Percentiles rank a stretch among this genome's conserved stretches.
Evolutionary conservation across 1,284 basidiomycete genomes (phyloP).

Genomic region (Pterula multifida): DNA sequence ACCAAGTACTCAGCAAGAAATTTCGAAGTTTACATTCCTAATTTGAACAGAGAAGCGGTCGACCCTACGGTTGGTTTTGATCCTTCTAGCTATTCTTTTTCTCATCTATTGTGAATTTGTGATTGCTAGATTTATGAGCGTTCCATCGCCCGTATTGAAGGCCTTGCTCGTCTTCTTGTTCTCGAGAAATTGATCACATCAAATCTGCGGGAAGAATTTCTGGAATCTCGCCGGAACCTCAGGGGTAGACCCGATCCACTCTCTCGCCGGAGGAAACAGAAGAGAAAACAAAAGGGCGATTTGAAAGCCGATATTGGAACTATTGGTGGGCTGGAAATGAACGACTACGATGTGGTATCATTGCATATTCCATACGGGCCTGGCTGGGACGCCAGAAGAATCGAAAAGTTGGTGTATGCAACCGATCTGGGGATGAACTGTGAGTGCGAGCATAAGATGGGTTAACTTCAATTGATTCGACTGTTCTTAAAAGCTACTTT

Average conservation of each 20-base stretch:
- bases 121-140: conserved; percentile 41
- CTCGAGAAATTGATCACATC: conserved; percentile 38
- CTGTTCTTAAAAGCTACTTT: conserved; percentile 30
- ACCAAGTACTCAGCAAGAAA: conserved; percentile 40
- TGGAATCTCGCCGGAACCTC: conserved; percentile 31
- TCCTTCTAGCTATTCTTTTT: background rate
- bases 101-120: background rate
- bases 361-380: conserved; percentile 54
- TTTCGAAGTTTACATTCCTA: conserved; percentile 44
- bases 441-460: too few species aligned
- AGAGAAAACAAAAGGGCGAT: conserved; percentile 35
- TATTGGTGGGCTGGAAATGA: conserved; percentile 37
- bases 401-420: conserved; percentile 46
- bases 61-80: conserved; percentile 37
- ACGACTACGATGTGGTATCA: conserved; percentile 43
- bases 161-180: conserved; percentile 45
- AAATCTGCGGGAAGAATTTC: conserved; percentile 29
- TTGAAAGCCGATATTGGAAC: conserved; percentile 29
- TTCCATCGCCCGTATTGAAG: conserved; percentile 37
- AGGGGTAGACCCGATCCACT: conserved; percentile 31
- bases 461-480: background rate
- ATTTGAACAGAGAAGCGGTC: conserved; percentile 32
- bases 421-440: conserved; percentile 51
- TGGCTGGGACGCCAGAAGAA: conserved; percentile 43
- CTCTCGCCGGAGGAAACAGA: conserved; percentile 16